Base-by-base conservation (phyloP, 495 filamentous ascomycete genomes). In the Trichoderma asperelloides region DNA sequence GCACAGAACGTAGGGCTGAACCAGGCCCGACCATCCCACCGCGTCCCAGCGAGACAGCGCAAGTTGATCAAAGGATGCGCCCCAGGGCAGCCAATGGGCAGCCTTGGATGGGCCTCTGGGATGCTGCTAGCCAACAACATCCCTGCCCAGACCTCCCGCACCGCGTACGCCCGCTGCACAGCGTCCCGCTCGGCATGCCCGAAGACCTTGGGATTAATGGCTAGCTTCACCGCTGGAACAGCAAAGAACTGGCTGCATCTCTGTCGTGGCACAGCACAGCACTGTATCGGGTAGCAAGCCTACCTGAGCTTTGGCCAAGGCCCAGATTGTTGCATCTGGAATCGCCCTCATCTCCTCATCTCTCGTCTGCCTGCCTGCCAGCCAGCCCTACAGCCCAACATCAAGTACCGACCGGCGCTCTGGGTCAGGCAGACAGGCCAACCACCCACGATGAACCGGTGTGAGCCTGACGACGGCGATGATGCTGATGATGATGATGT, bases 161-260 rank as follows among this genome's bases (percentile, higher is more conserved):
- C 25, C 55, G 55, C 55, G 55, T 60, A 60, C 55, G 55, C 55
- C 55, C 55, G 55, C 55, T 60, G 25, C 55, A 60, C 13, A 30
- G 55, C 55, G 55, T 60, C 55, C 55, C 55, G 55, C 55, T 60
- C 55, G 55, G 55, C 55, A 60, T 60, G 1, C 55, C 55, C 55
- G 55, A 60, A 60, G 55, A 60, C 9, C 13, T 18, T 30, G 4
- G 55, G 27, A 51, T 51, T 60, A 60, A 60, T 60, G 30, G 55
- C 55, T 60, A 60, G 55, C 30, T 25, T 60, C 55, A 60, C 55
- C 55, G 55, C 55, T 60, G 23, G 55, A 30, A 60, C 55, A 60
- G 23, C 55, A 60, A 6, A 27, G 12, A 60, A 60, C 3, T 18
- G 25, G 47, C 47, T 9, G 47, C 55, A 60, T 27, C 55, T 60